phyloP scores from a whole-genome alignment of 1,139 yeast genomes.

The Hyphopichia fennica region DNA sequence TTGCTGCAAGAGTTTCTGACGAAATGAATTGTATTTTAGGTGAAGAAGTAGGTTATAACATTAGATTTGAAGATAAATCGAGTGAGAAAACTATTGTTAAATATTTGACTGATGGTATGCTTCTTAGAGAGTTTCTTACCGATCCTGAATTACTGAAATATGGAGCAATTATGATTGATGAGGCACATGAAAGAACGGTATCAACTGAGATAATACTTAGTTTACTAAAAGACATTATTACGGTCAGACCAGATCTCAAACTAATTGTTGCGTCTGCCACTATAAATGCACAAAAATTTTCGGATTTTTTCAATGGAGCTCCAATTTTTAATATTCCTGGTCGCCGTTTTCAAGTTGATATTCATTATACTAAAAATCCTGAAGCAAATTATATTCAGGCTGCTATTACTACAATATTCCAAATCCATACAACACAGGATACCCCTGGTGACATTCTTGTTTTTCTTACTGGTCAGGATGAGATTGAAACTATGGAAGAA shows the following conservation, averaged over 20 bases:
- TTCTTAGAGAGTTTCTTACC: slow-evolving; percentile 75
- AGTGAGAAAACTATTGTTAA: slow-evolving; percentile 66
- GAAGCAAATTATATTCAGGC: slow-evolving; percentile 90
- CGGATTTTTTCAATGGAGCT: slow-evolving; percentile 74
- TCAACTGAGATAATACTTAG: slow-evolving; percentile 92
- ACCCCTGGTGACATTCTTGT: slow-evolving; percentile 83
- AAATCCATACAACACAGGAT: slow-evolving; percentile 70
- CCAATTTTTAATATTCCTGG: slow-evolving; percentile 92
- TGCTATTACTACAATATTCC: slow-evolving; percentile 77
- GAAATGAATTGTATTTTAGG: slow-evolving; percentile 78
- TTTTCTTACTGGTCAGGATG: slow-evolving; percentile 87
- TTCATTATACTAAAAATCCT: slow-evolving; percentile 81
- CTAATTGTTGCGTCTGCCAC: slow-evolving; percentile 91
- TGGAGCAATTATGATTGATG: slow-evolving; percentile 89
- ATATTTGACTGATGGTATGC: slow-evolving; percentile 94
- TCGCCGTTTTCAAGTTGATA: slow-evolving; percentile 82
- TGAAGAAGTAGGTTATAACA: slow-evolving; percentile 79
- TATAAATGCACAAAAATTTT: slow-evolving; percentile 83
- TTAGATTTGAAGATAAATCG: slow-evolving; percentile 81
- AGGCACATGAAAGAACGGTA: slow-evolving; percentile 93
- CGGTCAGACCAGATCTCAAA: slow-evolving; percentile 65
- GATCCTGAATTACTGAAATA: slow-evolving; percentile 72
- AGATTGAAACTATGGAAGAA: slow-evolving; percentile 81
- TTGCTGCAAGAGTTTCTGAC: slow-evolving; percentile 87
- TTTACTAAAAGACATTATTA: slow-evolving; percentile 68